Conservation (phyloP, 1,284 basidiomycete genomes). For the Golubevia pallescens region DNA sequence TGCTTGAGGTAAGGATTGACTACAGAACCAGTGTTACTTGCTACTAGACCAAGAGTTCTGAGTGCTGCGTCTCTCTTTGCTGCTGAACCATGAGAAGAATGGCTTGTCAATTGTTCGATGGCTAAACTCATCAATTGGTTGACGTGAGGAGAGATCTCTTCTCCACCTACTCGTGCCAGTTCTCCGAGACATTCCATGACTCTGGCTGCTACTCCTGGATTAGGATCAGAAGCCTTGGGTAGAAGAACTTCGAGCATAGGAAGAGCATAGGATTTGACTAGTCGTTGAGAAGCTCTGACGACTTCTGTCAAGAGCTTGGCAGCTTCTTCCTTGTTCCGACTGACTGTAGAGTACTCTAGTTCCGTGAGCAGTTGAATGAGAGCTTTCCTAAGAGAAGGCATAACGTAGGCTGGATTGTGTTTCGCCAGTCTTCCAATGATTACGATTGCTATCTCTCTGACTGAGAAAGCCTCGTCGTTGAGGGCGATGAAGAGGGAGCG, state of each 20-base stretch:
- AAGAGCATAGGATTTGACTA: conserved; percentile 96
- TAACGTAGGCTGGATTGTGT: conserved; percentile 98
- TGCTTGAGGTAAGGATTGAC: conserved; percentile 89
- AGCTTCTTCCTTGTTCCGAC: conserved; percentile 74
- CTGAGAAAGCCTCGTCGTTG: conserved; percentile 95
- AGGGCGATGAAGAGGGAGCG: conserved; percentile 95
- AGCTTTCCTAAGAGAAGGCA: conserved; percentile 94
- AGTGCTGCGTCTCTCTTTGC: conserved; percentile 83
- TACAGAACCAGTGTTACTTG: conserved; percentile 93
- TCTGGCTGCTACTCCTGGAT: conserved; percentile 87
- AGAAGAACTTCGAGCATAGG: conserved; percentile 92
- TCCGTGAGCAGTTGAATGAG: conserved; percentile 96
- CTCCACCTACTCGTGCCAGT: conserved; percentile 88
- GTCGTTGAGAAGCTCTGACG: conserved; percentile 74
- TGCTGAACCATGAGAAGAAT: conserved; percentile 67
- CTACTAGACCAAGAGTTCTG: conserved; percentile 90
- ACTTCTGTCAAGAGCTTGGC: conserved; percentile 59
- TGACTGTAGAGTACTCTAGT: conserved; percentile 91
- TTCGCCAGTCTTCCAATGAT: conserved; percentile 92
- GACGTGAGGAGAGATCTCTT: conserved; percentile 83
- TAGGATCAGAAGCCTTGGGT: conserved; percentile 82
- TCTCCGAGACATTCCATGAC: conserved; percentile 95
- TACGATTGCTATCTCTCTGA: conserved; percentile 85
- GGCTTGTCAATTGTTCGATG: conserved; percentile 84
- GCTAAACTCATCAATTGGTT: conserved; percentile 88